These are phyloP conservation scores for Yarrowia galli DNA, from an alignment of 1,139 yeast species.

Conservation along the genomic window DNA sequence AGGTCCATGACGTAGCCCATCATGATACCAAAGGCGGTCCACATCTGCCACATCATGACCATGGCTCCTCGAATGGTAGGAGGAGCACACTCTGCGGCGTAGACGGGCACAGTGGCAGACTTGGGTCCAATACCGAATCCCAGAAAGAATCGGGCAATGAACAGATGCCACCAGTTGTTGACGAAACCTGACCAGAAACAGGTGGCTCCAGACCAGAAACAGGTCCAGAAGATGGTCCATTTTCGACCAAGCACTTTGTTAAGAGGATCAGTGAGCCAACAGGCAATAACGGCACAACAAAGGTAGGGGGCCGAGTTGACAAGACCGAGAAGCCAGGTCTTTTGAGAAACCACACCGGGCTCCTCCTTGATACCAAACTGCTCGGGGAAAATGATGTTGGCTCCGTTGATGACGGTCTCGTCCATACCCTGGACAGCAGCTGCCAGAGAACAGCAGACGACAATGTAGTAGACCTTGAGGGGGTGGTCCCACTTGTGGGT, in stretches of 20 bases:
- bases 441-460: conserved; percentile 81
- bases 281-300: conserved; percentile 71
- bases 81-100: conserved; percentile 82
- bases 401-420: conserved; percentile 87
- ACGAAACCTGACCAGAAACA: conserved; percentile 82
- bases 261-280: conserved; percentile 75
- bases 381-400: conserved; percentile 71
- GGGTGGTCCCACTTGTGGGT: conserved; percentile 76
- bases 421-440: conserved; percentile 96
- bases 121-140: conserved; percentile 86
- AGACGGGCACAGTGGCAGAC: conserved; percentile 82
- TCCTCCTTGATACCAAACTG: conserved; percentile 60
- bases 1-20: conserved; percentile 75
- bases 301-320: conserved; percentile 84
- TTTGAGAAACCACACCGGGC: conserved; percentile 44
- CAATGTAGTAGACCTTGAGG: conserved; percentile 62
- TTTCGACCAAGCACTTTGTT: conserved; percentile 73
- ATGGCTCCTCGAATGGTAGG: conserved; percentile 78
- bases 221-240: conserved; percentile 74
- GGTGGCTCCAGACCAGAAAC: conserved; percentile 67
- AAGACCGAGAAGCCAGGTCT: conserved; percentile 76
- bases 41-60: conserved; percentile 89
- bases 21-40: conserved; percentile 88
- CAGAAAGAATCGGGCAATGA: conserved; percentile 72
- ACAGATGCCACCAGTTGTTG: conserved; percentile 75